phyloP scores from a whole-genome alignment of 345 rosid genomes.

The Atalantia buxifolia region DNA sequence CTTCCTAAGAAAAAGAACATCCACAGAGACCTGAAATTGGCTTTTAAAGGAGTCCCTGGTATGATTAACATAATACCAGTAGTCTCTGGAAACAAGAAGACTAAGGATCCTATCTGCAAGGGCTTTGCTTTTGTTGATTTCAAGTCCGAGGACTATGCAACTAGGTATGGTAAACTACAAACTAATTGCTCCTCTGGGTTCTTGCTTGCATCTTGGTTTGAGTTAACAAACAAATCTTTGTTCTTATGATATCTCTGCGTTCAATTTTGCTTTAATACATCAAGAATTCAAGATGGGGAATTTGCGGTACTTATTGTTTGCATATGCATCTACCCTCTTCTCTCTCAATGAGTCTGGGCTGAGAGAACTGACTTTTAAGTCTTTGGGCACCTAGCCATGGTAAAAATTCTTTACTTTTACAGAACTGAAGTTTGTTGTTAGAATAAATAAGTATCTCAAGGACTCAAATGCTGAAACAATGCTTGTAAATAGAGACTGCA shows the following conservation, averaged over 20 bases:
- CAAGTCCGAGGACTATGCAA: slow-evolving; percentile 56
- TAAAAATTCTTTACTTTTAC: neutral
- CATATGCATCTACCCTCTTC: neutral
- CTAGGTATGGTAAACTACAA: slow-evolving; percentile 39
- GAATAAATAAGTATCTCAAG: neutral
- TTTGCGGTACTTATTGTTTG: neutral
- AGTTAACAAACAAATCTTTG: neutral
- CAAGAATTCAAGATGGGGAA: neutral
- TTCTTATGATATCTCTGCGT: neutral
- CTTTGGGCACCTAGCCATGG: neutral
- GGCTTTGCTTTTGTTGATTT: slow-evolving; percentile 80
- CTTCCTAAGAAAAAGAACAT: slow-evolving; percentile 95
- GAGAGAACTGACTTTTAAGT: neutral
- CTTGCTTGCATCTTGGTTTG: neutral
- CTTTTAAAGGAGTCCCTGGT: slow-evolving; percentile 65
- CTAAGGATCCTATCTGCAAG: slow-evolving; percentile 81
- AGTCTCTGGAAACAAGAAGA: slow-evolving; percentile 81
- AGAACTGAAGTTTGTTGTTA: neutral
- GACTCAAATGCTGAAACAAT: neutral
- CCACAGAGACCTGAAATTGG: slow-evolving; percentile 69
- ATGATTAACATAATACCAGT: slow-evolving; percentile 57
- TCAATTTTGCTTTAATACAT: neutral
- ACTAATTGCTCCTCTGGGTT: neutral
- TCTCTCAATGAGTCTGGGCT: neutral
- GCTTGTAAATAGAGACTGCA: neutral